Base-by-base conservation (phyloP, 306 rosid genomes). In the Datisca glomerata region DNA sequence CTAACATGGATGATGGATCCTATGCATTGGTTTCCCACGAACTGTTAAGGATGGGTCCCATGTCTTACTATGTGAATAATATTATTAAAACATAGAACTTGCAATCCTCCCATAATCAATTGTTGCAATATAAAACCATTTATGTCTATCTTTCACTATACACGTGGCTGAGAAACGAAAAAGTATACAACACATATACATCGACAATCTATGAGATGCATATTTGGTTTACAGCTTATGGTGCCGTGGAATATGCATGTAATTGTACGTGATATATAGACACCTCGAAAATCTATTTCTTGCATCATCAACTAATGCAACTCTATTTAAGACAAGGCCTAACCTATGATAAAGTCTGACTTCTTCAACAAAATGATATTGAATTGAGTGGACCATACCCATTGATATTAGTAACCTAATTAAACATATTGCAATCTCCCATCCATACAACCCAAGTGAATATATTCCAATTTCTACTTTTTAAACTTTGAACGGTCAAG, bases 271-370 rank as follows among this genome's bases (percentile, higher is more conserved):
- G 57, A 57, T 55, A n/a, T n/a, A n/a, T n/a, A 31, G 31, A 63
- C 57, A 61, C 63, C 67, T 56, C 65, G 67, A 59, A 65, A 62
- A 49, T 69, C 66, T 28, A 40, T 51, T 51, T 24, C 59, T 56
- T 41, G 55, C 65, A 63, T 74, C 81, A 62, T 65, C 79, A 60
- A 53, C 47, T 57, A 56, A 63, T 45, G 57, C 40, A 24, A 41
- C 67, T 56, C 36, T 53, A 61, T 61, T 71, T 35, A 66, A 40
- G 59, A 53, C 59, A 22, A 56, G 58, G 53, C 69, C 73, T 58
- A 64, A 66, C 68, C 33, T 50, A 54, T 76, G 73, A 64, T 69
- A 53, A 28, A 55, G 63, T 60, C 65, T 69, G 80, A 73, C 75
- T 46, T 53, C 47, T 55, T 55, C 59, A 51, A 35, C 49, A 36